Base-by-base conservation (phyloP, 306 rosid genomes). In the Crataegus laevigata region DNA sequence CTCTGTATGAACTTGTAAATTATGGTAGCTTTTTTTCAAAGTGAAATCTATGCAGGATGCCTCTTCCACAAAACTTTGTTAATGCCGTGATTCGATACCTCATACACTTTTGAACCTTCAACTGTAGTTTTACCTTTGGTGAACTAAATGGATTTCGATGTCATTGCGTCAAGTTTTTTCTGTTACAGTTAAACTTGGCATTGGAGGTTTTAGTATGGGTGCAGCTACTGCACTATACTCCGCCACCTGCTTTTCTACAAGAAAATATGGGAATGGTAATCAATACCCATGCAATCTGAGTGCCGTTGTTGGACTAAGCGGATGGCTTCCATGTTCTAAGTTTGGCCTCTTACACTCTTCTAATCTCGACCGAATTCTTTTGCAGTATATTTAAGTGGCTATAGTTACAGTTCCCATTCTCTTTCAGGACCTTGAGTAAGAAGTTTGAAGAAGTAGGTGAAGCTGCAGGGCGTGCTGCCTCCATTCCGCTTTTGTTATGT, bases 321-420 rank as follows among this genome's bases (percentile, higher is more conserved):
- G 99, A 82, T 94, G 99, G 99, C 99, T 94, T 84, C 99, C 99
- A 43, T 92, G 99, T 87, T 81, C 99, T 84, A 94, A 88, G 99
- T 92, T 54, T 79, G 91, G 17, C 42, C 59, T 73, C 78, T 80
- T 54, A 73, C 32, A 63, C 76, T 60, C 66, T 50, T 66, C 66
- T 83, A 76, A 65, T 45, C 69, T 78, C 64, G 15, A 30, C 62
- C 6, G 9, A 17, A 42, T 59, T 32, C 28, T n/a, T 78, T 73
- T 55, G 51, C 67, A 42, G 36, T 80, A 19, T 8, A 52, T 58
- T 38, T 69, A 32, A 32, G 51, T 66, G 26, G 66, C 73, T 62
- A 50, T 74, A 58, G 77, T 68, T 70, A 66, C 64, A 30, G 79
- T 66, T 83, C 61, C 74, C 43, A 60, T 74, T 75, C 69, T 72